Evolutionary conservation across 768 basidiomycete genomes (phyloP), one percentile per base, ranked within the genome.

Genomic region (Leccinum arenicola): DNA sequence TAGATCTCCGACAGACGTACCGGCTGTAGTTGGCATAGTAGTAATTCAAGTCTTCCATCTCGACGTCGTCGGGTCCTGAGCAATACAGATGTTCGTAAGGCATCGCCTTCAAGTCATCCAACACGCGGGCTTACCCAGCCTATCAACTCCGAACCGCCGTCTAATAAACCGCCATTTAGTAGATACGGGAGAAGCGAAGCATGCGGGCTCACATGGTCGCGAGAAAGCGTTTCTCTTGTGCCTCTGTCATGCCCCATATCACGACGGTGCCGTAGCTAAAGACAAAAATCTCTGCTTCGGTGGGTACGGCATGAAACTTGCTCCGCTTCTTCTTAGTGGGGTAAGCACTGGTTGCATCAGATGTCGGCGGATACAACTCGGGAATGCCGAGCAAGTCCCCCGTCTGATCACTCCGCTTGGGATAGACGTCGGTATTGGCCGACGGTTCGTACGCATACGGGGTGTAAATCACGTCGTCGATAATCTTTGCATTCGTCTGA

Each of bases 11-110:
- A 38, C 35, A 43, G 35, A 25, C 82, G 56, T 71, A 90, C 93
- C 95, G 86, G 71, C 93, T 95, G 70, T 98, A 98, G 68, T 95
- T 94, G 7, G 95, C 95, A 70, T 95, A 95, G 68, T 98, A 98
- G 73, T 88, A 97, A 75, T 96, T 96, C 35, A 98, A 77, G 69
- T 98, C 95, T 78, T 98, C 95, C 91, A 93, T 95, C 74, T 98
- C 95, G 27, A 95, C 79, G 62, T 90, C 89, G 33, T 95, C 89
- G n/a, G 89, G 79, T 36, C 87, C 93, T 93, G 61, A n/a, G 56
- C 53, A 55, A 54, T 21, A 51, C 21, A 54, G 19, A 49, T 19
- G 43, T 29, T 58, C 47, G 21, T 49, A 63, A 55, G 31, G 45
- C 51, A 36, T 52, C 36, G 31, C 27, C 50, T 50, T n/a, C 48